Conservation (phyloP, 352 stramenopile species). For the Phytophthora capsici region DNA sequence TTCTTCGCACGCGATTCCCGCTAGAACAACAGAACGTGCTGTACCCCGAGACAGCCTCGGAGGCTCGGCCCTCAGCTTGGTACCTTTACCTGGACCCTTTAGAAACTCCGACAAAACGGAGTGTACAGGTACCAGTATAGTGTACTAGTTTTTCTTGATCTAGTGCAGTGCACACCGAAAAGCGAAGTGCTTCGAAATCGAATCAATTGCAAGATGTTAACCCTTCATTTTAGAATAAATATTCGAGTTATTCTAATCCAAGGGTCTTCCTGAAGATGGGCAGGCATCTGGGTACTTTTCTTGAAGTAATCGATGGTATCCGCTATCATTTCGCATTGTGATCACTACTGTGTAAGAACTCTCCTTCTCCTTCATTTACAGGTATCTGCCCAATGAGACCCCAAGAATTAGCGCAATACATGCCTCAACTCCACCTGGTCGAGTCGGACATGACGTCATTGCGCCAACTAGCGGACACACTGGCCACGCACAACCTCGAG, state of each 20-base stretch:
- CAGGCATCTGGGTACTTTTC: not conserved
- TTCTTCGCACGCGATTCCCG: conserved; percentile 18
- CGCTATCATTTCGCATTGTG: conserved; percentile 5
- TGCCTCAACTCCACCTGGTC: conserved; percentile 26
- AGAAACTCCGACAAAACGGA: too few species aligned
- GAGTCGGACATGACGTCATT: conserved; percentile 31
- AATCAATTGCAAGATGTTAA: too few species aligned
- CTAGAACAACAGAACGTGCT: conserved; percentile 10
- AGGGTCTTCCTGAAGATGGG: not conserved
- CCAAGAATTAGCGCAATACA: conserved; percentile 15
- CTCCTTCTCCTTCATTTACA: not conserved
- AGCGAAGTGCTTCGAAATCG: too few species aligned
- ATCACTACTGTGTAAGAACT: not conserved
- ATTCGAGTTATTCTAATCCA: too few species aligned
- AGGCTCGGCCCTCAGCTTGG: too few species aligned
- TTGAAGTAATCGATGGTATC: conserved; percentile 18
- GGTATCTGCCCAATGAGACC: not conserved
- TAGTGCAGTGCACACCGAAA: too few species aligned
- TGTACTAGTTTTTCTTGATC: too few species aligned
- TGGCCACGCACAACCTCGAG: conserved; percentile 40
- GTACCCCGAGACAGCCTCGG: too few species aligned
- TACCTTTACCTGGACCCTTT: too few species aligned
- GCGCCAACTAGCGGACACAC: conserved; percentile 28
- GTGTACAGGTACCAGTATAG: too few species aligned
- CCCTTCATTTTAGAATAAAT: too few species aligned